Percentiles rank a stretch among this genome's conserved stretches.
phyloP scores from a whole-genome alignment of 208 protist species.

The Porcisia deanei region DNA sequence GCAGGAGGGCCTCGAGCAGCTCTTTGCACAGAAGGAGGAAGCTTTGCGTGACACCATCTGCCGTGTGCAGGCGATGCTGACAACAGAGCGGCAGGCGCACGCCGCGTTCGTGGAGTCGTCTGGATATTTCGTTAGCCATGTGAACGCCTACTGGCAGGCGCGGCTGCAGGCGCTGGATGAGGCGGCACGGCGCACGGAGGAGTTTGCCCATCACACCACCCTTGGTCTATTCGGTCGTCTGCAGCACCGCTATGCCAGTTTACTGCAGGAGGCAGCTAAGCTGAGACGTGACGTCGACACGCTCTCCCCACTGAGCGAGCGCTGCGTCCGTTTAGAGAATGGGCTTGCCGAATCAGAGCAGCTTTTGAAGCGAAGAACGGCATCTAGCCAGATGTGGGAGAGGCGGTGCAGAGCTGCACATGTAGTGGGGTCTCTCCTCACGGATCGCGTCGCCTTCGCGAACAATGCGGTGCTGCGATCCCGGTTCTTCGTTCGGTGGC shows the following conservation, averaged over 20 bases:
- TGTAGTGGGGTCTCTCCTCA: slow-evolving; percentile 13
- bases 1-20: slow-evolving; percentile 46
- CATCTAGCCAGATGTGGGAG: slow-evolving; percentile 2
- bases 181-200: slow-evolving; percentile 18
- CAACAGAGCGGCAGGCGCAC: not conserved
- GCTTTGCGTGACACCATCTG: slow-evolving; percentile 22
- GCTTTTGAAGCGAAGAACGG: slow-evolving; percentile 19
- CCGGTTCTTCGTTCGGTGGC: slow-evolving; percentile 27
- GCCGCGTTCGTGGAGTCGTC: not conserved
- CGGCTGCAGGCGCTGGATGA: slow-evolving; percentile 4
- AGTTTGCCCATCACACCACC: slow-evolving; percentile 1
- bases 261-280: slow-evolving; percentile 15
- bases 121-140: not conserved
- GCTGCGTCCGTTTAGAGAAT: slow-evolving; percentile 31
- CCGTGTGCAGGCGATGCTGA: slow-evolving; percentile 21
- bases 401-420: not conserved
- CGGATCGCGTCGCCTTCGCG: slow-evolving; percentile 12
- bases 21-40: slow-evolving; percentile 38
- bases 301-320: slow-evolving; percentile 38
- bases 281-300: slow-evolving; percentile 26
- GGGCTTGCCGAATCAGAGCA: slow-evolving; percentile 12
- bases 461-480: slow-evolving; percentile 9
- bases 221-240: slow-evolving; percentile 20
- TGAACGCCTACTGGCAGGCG: slow-evolving; percentile 14
- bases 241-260: slow-evolving; percentile 17